Conservation (phyloP, 768 basidiomycete species). For the Scleroderma citrinum region DNA sequence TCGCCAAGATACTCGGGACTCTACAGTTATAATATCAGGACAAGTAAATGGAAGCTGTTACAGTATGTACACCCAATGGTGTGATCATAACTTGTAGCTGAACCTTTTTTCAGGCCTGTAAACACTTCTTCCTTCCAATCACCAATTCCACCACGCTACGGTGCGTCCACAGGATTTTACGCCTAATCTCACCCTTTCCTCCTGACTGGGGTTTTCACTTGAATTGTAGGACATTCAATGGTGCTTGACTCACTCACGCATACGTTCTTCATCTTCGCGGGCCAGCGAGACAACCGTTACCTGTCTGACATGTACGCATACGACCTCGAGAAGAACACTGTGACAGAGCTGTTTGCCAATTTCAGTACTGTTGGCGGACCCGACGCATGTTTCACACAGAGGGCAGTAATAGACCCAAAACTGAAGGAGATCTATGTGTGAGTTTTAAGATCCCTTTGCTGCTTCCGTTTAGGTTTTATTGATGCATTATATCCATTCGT, state of each 20-base stretch:
- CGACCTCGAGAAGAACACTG: slow-evolving; percentile 51
- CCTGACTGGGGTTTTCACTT: background rate
- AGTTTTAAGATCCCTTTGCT: slow-evolving; percentile 24
- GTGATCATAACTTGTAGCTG: background rate
- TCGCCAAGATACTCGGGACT: slow-evolving; percentile 60
- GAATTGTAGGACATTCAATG: slow-evolving; percentile 68
- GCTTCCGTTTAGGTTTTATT: background rate
- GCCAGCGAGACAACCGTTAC: slow-evolving; percentile 60
- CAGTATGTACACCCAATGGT: slow-evolving; percentile 42
- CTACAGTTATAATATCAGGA: slow-evolving; percentile 64
- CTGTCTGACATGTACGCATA: slow-evolving; percentile 75
- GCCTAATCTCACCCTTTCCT: background rate
- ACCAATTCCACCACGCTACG: slow-evolving; percentile 55
- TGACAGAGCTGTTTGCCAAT: slow-evolving; percentile 58
- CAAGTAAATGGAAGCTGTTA: slow-evolving; percentile 60
- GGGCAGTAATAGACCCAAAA: slow-evolving; percentile 61
- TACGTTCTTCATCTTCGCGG: slow-evolving; percentile 68
- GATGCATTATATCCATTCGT: background rate
- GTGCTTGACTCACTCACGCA: slow-evolving; percentile 56
- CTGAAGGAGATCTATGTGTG: slow-evolving; percentile 72
- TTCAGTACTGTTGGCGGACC: slow-evolving; percentile 60
- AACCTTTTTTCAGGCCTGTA: slow-evolving; percentile 16
- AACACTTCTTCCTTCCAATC: slow-evolving; percentile 28
- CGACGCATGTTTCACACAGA: slow-evolving; percentile 66
- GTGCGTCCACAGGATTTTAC: slow-evolving; percentile 26